Evolutionary conservation across 345 rosid genomes (phyloP).

Genomic region (Ceriops tagal): DNA sequence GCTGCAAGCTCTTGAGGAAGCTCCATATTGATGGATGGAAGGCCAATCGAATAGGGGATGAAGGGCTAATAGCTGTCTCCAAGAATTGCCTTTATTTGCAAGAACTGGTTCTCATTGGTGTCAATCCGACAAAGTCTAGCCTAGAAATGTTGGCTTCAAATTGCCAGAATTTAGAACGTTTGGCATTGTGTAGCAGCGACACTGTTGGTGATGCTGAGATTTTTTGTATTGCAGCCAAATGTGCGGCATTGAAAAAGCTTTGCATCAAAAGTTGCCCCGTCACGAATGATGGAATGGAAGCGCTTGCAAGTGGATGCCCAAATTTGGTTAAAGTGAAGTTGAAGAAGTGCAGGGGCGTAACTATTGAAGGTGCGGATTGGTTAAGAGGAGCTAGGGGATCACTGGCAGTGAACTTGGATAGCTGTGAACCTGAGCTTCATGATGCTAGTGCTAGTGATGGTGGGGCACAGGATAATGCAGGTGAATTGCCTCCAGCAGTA

Average conservation of each 20-base stretch:
- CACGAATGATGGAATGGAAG: conserved; percentile 34
- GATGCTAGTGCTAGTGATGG: conserved; percentile 55
- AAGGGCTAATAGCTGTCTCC: conserved; percentile 26
- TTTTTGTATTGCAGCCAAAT: conserved; percentile 34
- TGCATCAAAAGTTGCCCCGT: conserved; percentile 52
- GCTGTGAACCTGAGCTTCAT: conserved; percentile 42
- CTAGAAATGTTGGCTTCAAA: conserved; percentile 27
- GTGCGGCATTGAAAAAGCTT: conserved; percentile 40
- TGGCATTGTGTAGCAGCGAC: conserved; percentile 44
- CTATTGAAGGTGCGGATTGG: conserved; percentile 24
- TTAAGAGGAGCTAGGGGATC: conserved; percentile 46
- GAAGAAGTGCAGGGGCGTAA: conserved; percentile 42
- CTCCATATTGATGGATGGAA: conserved; percentile 45
- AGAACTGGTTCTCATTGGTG: conserved; percentile 42
- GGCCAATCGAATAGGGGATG: conserved; percentile 25
- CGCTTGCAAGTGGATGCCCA: conserved; percentile 35
- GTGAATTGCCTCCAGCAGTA: conserved; percentile 41
- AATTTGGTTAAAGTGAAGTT: conserved; percentile 46
- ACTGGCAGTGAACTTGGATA: conserved; percentile 57
- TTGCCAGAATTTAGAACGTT: conserved; percentile 36
- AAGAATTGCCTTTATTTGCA: conserved; percentile 26
- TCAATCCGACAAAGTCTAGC: conserved; percentile 6
- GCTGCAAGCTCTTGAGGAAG: conserved; percentile 37
- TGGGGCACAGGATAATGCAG: conserved; percentile 44
- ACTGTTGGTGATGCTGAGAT: conserved; percentile 39